Percentiles rank a stretch among this genome's conserved stretches.
Conservation (phyloP, 2,329 filamentous ascomycete genomes). For the Neonectria ditissima region DNA sequence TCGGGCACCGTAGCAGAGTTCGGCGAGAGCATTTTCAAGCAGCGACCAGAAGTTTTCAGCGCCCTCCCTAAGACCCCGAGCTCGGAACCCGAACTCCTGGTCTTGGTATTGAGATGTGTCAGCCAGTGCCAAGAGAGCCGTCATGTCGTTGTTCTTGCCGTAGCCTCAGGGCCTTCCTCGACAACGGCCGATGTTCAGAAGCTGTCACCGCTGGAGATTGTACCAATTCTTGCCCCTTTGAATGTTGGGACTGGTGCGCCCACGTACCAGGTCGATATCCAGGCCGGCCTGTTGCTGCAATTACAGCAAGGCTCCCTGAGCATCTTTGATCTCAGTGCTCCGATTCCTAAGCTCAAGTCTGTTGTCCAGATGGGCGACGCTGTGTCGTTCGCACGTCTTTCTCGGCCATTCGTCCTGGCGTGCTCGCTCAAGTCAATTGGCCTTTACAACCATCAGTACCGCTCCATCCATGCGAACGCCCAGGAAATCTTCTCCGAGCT, state of each 20-base stretch:
- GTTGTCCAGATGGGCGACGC: constrained; percentile 63
- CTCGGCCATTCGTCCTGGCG: constrained; percentile 73
- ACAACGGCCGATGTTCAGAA: constrained; percentile 48
- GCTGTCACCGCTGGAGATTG: constrained; percentile 55
- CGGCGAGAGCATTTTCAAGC: constrained; percentile 66
- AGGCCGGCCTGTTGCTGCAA: constrained; percentile 73
- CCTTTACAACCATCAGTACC: constrained; percentile 78
- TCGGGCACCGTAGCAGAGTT: constrained; percentile 61
- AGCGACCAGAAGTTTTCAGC: constrained; percentile 63
- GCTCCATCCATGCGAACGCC: constrained; percentile 66
- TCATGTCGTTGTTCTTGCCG: constrained; percentile 51
- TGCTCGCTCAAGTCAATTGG: constrained; percentile 67
- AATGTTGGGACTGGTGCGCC: constrained; percentile 31
- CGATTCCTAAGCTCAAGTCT: constrained; percentile 71
- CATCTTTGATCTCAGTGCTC: constrained; percentile 73
- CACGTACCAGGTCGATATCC: constrained; percentile 69
- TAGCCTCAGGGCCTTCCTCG: constrained; percentile 41
- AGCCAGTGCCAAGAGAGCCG: constrained; percentile 46
- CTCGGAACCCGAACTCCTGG: constrained; percentile 63
- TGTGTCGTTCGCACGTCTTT: constrained; percentile 74
- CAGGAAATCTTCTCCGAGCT: constrained; percentile 58
- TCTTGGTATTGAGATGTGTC: constrained; percentile 60
- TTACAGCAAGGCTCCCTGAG: constrained; percentile 65
- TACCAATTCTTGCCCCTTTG: constrained; percentile 49
- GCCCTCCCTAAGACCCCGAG: constrained; percentile 62